Base-by-base conservation (phyloP, 208 protist species). In the Leishmania martiniquensis region DNA sequence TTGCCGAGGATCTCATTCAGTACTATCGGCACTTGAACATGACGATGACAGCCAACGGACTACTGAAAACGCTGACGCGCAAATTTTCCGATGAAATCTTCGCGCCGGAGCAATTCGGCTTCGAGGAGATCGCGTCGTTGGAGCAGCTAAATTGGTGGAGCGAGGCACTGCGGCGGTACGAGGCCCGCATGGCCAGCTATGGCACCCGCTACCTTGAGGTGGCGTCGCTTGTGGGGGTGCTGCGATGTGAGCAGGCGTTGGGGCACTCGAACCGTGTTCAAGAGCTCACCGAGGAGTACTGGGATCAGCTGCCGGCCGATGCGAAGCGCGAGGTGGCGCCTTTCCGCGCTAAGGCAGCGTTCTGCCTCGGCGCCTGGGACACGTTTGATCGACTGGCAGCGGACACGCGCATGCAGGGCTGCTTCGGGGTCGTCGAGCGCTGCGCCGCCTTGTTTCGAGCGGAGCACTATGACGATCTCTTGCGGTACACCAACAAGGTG, bases 131-230 rank as follows among this genome's bases (percentile, higher is more conserved):
- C 22, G 89, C 87, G 44, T 92, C 90, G 37, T 69, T 97, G 47
- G 94, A 97, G 83, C 94, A 97, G 83, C 88, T 97, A 62, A 92
- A 96, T 57, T 96, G 92, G 92, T 96, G 91, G 91, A 86, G 76
- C 51, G 92, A 97, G 76, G 94, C 94, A 5, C 82, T 96, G 62
- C 76, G 80, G 72, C 90, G 86, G 49, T 97, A 97, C 76, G 78
- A 89, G 62, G 86, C 86, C 13, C 83, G 89, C 55, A 87, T 96
- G 84, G 74, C 74, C 22, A 87, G 84, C 68, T 77, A 55, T 20
- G 82, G 83, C 37, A 81, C 85, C 47, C 80, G 85, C 15, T 69
- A 34, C 65, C 70, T 93, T 12, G 84, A 95, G 60, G 84, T 88
- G 39, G 81, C 82, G 20, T 87, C 91, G 47, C 82, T 97, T 51